A percentile compares a stretch with the other conserved stretches of the same genome.
These are phyloP conservation scores for Euptelea pleiosperma DNA, from an alignment of 164 flowering plant genomes.

Conservation along the genomic window DNA sequence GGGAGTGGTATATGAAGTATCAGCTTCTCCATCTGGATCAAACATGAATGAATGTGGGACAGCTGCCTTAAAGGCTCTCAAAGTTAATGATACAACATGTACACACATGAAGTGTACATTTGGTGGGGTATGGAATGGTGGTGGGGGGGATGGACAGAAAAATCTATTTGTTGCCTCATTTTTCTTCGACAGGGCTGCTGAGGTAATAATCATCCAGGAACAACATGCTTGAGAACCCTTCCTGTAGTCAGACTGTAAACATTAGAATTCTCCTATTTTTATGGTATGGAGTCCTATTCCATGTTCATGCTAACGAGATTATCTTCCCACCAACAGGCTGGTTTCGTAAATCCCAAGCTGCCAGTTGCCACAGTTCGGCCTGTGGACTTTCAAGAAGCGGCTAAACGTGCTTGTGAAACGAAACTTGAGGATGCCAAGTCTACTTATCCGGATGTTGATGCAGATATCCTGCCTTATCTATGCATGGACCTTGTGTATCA, in stretches of 20 bases:
- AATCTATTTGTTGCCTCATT: slow-evolving; percentile 93
- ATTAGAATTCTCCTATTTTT: neutral
- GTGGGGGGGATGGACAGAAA: slow-evolving; percentile 96
- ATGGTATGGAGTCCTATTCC: no score
- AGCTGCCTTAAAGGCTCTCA: slow-evolving; percentile 65
- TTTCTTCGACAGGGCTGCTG: slow-evolving; percentile 96
- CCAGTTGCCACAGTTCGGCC: slow-evolving; percentile 48
- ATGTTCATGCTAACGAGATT: slow-evolving; percentile 7
- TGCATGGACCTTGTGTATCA: slow-evolving; percentile 66
- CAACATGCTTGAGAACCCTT: slow-evolving; percentile 1
- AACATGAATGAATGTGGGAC: slow-evolving; percentile 51
- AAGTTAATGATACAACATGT: slow-evolving; percentile 71
- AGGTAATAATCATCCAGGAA: slow-evolving; percentile 44
- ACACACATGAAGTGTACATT: slow-evolving; percentile 96
- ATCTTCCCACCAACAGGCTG: slow-evolving; percentile 49
- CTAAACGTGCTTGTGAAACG: slow-evolving; percentile 42
- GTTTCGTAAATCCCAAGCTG: slow-evolving; percentile 36
- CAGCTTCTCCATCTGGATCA: slow-evolving; percentile 61
- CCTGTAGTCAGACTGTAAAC: neutral
- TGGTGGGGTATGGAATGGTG: slow-evolving; percentile 98
- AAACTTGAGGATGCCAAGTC: slow-evolving; percentile 35
- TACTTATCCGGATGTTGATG: slow-evolving; percentile 27
- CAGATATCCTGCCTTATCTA: slow-evolving; percentile 39
- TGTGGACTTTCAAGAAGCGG: slow-evolving; percentile 44
- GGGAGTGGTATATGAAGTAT: slow-evolving; percentile 45